Conservation (phyloP, 495 filamentous ascomycete species). For the Friedmanniomyces simplex region DNA sequence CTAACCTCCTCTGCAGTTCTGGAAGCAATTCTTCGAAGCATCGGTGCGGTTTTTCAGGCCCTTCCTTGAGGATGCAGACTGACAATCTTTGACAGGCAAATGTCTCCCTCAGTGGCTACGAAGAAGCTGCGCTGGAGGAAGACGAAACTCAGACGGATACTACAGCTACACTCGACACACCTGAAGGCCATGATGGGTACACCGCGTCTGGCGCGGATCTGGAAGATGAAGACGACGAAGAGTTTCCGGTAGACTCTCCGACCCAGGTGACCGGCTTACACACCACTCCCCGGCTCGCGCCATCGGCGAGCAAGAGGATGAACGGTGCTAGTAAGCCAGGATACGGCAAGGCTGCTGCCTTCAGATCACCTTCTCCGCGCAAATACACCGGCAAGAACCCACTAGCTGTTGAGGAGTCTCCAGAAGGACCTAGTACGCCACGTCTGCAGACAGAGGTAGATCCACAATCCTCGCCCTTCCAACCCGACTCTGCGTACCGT, state of each 20-base stretch:
- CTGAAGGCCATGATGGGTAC: conserved; percentile 9
- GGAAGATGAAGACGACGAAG: conserved; percentile 20
- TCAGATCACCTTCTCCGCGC: conserved; percentile 15
- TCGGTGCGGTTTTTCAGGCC: conserved; percentile 30
- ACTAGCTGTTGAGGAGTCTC: conserved; percentile 32
- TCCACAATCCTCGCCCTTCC: conserved; percentile 31
- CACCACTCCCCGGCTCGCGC: conserved; percentile 23
- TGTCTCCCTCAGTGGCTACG: conserved; percentile 91
- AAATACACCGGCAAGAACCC: conserved; percentile 22
- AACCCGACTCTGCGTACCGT: conserved; percentile 23
- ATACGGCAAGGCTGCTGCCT: neutral
- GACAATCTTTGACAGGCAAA: conserved; percentile 48
- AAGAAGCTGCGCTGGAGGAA: conserved; percentile 55
- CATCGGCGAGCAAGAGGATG: conserved; percentile 7
- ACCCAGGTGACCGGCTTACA: conserved; percentile 34
- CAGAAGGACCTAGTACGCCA: conserved; percentile 37
- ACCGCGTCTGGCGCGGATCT: neutral
- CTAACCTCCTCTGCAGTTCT: conserved; percentile 54
- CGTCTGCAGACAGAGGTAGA: conserved; percentile 27
- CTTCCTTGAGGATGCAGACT: conserved; percentile 40
- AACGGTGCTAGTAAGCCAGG: neutral
- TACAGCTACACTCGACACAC: conserved; percentile 19
- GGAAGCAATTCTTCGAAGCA: conserved; percentile 99
- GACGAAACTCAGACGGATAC: conserved; percentile 39
- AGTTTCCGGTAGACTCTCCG: conserved; percentile 22